phyloP scores from a whole-genome alignment of 805 yeast genomes.

The Yarrowia sp. region DNA sequence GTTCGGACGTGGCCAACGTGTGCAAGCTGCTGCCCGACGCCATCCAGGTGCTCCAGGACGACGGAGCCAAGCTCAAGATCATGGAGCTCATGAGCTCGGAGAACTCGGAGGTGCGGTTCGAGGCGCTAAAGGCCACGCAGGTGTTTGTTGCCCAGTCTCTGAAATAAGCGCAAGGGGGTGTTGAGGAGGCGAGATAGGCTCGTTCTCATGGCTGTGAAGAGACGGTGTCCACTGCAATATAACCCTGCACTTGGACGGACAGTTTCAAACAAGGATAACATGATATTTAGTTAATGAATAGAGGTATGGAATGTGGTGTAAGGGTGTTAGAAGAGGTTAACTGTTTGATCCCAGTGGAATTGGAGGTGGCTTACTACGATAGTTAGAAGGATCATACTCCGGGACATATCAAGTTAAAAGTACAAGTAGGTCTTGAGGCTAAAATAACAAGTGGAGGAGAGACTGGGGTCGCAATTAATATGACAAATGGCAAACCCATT shows the following conservation, averaged over 20 bases:
- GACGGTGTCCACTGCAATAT: background rate
- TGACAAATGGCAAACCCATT: no score
- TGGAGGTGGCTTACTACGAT: no score
- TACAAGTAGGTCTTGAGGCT: no score
- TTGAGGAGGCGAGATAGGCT: background rate
- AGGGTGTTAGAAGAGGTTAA: no score
- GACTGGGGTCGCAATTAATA: no score
- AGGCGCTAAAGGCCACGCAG: conserved; percentile 96
- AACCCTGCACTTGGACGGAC: conserved; percentile 1
- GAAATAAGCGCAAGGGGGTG: conserved; percentile 46
- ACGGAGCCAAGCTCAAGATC: conserved; percentile 74
- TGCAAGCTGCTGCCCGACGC: conserved; percentile 69
- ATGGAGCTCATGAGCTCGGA: conserved; percentile 83
- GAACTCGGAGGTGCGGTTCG: conserved; percentile 88
- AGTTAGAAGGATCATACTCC: no score
- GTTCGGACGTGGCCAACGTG: conserved; percentile 70
- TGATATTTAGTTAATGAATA: conserved; percentile 32
- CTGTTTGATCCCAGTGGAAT: no score
- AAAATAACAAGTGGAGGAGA: no score
- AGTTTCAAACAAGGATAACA: background rate
- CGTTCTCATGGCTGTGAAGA: background rate
- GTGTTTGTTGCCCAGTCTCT: conserved; percentile 85
- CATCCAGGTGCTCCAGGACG: conserved; percentile 58
- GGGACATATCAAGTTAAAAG: no score
- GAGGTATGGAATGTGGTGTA: conserved; percentile 13